A percentile compares a stretch with the other conserved stretches of the same genome.
phyloP scores from a whole-genome alignment of 805 yeast species.

The Candida maris region DNA sequence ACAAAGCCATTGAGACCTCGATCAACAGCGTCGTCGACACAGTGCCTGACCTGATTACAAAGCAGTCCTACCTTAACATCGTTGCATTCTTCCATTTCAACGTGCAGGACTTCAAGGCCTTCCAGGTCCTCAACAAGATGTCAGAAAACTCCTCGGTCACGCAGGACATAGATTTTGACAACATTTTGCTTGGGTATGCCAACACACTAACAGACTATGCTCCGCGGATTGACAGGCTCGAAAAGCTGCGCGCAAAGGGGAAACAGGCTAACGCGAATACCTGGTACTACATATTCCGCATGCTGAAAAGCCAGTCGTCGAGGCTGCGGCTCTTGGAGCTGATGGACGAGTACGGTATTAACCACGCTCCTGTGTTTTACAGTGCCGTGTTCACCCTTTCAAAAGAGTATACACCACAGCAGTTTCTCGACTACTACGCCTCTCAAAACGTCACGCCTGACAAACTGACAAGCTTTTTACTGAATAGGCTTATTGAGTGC shows the following conservation, averaged over 20 bases:
- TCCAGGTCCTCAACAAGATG: slow-evolving; percentile 22
- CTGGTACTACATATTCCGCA: slow-evolving; percentile 26
- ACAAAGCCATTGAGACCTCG: slow-evolving; percentile 12
- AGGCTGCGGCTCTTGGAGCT: slow-evolving; percentile 18
- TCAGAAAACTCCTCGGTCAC: slow-evolving; percentile 11
- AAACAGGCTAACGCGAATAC: slow-evolving; percentile 23
- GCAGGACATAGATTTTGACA: slow-evolving; percentile 29
- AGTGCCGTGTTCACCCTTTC: slow-evolving; percentile 18
- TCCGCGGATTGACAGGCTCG: slow-evolving; percentile 18
- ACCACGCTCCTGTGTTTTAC: slow-evolving; percentile 21
- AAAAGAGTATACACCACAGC: slow-evolving; percentile 11
- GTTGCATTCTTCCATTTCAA: slow-evolving; percentile 18
- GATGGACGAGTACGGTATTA: slow-evolving; percentile 22
- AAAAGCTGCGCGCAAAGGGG: slow-evolving; percentile 11
- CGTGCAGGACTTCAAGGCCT: slow-evolving; percentile 14
- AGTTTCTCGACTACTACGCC: slow-evolving; percentile 14
- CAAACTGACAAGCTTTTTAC: slow-evolving; percentile 10
- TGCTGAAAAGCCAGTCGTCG: slow-evolving; percentile 15
- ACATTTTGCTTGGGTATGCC: slow-evolving; percentile 19
- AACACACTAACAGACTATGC: slow-evolving; percentile 14
- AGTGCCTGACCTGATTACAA: slow-evolving; percentile 16
- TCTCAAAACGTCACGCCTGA: slow-evolving; percentile 11
- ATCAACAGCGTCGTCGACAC: slow-evolving; percentile 11
- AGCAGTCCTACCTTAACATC: slow-evolving; percentile 18
- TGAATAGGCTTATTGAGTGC: slow-evolving; percentile 22